A percentile compares a stretch with the other conserved stretches of the same genome.
These are phyloP conservation scores for Effrenium voratum DNA, from an alignment of 73 alveolate species.

Conservation along the genomic window DNA sequence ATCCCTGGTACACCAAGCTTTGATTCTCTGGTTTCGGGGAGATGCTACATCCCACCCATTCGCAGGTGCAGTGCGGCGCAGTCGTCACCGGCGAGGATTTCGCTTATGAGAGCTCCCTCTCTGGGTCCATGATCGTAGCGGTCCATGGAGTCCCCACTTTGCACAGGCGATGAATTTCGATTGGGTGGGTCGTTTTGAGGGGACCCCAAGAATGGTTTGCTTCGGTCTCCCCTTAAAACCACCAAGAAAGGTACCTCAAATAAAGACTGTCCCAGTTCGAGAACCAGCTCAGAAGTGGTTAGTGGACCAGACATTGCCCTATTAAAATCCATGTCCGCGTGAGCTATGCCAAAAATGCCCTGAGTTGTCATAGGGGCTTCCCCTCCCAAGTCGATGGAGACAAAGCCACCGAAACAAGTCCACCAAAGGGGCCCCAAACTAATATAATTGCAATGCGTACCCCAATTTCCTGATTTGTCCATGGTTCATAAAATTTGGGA, in stretches of 20 bases:
- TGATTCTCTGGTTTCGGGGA: neutral
- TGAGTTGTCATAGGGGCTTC: neutral
- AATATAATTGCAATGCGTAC: too few relatives aligned
- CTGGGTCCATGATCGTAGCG: neutral
- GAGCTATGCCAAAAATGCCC: neutral
- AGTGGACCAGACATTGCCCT: neutral
- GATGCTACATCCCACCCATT: neutral
- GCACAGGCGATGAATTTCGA: neutral
- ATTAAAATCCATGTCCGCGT: neutral
- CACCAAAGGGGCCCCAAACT: too few relatives aligned
- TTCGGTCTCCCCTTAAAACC: too few relatives aligned
- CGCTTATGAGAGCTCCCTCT: neutral
- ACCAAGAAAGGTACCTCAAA: neutral
- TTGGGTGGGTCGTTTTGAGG: neutral
- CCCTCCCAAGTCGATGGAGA: neutral
- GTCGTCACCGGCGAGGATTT: neutral
- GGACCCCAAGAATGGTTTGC: neutral
- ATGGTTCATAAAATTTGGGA: too few relatives aligned
- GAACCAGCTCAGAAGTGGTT: neutral
- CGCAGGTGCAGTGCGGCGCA: conserved; percentile 2
- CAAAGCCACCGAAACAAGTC: too few relatives aligned
- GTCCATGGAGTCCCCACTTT: neutral
- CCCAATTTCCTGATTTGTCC: too few relatives aligned
- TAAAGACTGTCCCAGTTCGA: neutral
- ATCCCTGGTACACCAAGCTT: neutral